These are phyloP conservation scores for Podospora pseudocomata DNA, from an alignment of 495 filamentous ascomycete genomes.

Conservation along the genomic window DNA sequence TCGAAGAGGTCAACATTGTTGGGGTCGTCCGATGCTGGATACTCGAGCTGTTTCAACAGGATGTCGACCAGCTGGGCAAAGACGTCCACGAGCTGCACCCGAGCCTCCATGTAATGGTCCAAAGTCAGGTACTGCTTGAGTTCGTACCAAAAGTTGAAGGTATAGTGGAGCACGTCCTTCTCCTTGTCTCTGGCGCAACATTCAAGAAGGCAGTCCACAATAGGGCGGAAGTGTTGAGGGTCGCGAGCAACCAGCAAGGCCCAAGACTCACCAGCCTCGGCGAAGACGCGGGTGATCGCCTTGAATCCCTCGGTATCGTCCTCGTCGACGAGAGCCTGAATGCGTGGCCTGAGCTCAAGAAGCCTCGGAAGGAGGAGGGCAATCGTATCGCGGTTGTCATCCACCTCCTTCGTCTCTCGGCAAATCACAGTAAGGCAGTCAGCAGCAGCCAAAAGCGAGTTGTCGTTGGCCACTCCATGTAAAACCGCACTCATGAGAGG, in stretches of 20 bases:
- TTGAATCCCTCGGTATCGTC: conserved; percentile 88
- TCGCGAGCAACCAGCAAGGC: conserved; percentile 81
- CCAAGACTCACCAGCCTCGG: conserved; percentile 94
- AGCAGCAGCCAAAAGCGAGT: conserved; percentile 82
- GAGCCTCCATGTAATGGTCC: conserved; percentile 80
- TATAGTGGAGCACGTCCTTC: conserved; percentile 81
- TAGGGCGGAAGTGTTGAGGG: conserved; percentile 71
- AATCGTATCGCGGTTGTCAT: conserved; percentile 77
- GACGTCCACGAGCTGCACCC: conserved; percentile 67
- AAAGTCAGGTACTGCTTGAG: conserved; percentile 92
- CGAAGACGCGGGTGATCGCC: conserved; percentile 81
- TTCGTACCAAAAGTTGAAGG: conserved; percentile 98
- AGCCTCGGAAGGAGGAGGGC: conserved; percentile 80
- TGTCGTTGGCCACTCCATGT: conserved; percentile 66
- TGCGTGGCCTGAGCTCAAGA: conserved; percentile 73
- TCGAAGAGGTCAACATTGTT: conserved; percentile 85
- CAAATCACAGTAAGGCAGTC: conserved; percentile 91
- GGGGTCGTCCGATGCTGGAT: conserved; percentile 67
- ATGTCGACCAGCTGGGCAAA: conserved; percentile 88
- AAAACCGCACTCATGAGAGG: conserved; percentile 79
- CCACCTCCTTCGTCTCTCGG: conserved; percentile 88
- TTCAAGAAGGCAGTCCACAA: conserved; percentile 88
- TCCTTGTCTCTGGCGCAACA: conserved; percentile 84
- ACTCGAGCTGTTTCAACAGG: conserved; percentile 88
- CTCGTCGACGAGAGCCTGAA: conserved; percentile 66